Evolutionary conservation across 768 basidiomycete genomes (phyloP).

Genomic region (Coprinopsis marcescibilis): DNA sequence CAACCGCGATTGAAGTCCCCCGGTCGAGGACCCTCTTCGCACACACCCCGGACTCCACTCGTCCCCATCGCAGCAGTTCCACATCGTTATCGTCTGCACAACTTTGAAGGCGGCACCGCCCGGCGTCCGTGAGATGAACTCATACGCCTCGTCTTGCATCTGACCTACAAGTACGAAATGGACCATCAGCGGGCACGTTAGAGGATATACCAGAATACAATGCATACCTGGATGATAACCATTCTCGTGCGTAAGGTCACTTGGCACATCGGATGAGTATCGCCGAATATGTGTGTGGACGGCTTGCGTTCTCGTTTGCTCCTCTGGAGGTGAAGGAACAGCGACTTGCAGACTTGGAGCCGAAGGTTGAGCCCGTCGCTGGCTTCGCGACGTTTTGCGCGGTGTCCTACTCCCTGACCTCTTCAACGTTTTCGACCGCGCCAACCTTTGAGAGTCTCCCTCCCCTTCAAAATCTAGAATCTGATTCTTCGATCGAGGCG

Average conservation of each 20-base stretch:
- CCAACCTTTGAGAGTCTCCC: not conserved
- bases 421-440: not conserved
- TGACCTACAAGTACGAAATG: conserved; percentile 21
- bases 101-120: conserved; percentile 26
- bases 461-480: not conserved
- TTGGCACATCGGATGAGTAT: too few relatives aligned
- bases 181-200: not conserved
- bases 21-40: too few relatives aligned
- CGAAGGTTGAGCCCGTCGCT: conserved; percentile 3
- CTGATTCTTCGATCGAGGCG: not conserved
- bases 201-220: not conserved
- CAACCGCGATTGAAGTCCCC: conserved; percentile 14
- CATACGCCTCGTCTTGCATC: conserved; percentile 33
- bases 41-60: conserved; percentile 33
- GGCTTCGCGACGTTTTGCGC: not conserved
- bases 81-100: conserved; percentile 34
- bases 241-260: conserved; percentile 1
- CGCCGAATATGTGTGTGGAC: too few relatives aligned
- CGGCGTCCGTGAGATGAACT: conserved; percentile 33
- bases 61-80: conserved; percentile 44
- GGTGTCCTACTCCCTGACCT: too few relatives aligned
- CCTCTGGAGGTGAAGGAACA: too few relatives aligned
- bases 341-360: conserved; percentile 9
- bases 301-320: too few relatives aligned
- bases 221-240: conserved; percentile 35